phyloP scores from a whole-genome alignment of 1,139 yeast species.

The Suhomyces bolitotheri region DNA sequence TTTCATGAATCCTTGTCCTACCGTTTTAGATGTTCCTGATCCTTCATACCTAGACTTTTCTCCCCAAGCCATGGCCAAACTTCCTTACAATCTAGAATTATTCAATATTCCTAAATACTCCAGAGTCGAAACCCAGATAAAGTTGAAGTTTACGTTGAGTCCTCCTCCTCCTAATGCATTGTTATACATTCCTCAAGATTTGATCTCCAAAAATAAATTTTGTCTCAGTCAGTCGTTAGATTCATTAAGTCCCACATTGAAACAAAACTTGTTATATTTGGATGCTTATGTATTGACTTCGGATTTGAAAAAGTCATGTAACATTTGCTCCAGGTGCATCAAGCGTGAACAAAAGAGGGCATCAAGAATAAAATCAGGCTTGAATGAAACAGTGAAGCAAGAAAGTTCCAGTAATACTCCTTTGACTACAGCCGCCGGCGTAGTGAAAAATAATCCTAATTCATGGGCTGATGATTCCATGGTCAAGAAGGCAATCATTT shows the following conservation, averaged over 20 bases:
- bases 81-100: constrained; percentile 62
- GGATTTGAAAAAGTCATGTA: constrained; percentile 55
- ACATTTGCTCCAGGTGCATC: constrained; percentile 83
- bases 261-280: constrained; percentile 55
- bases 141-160: constrained; percentile 61
- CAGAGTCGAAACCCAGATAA: constrained; percentile 94
- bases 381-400: constrained; percentile 44
- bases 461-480: constrained; percentile 75
- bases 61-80: constrained; percentile 33
- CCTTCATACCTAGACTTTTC: constrained; percentile 42
- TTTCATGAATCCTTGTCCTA: constrained; percentile 42
- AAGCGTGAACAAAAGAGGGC: constrained; percentile 93
- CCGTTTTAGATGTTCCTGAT: constrained; percentile 32
- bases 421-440: constrained; percentile 24
- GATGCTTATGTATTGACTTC: constrained; percentile 70
- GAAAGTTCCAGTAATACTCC: constrained; percentile 12
- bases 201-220: constrained; percentile 79
- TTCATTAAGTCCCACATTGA: constrained; percentile 44
- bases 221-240: constrained; percentile 55
- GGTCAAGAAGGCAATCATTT: constrained; percentile 79
- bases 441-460: constrained; percentile 46
- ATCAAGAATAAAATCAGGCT: constrained; percentile 75
- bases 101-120: constrained; percentile 73
- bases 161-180: constrained; percentile 75
- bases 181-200: constrained; percentile 79